A percentile compares a stretch with the other conserved stretches of the same genome.
phyloP scores from a whole-genome alignment of 2,329 filamentous ascomycete genomes.

The Trichoderma arundinaceum region DNA sequence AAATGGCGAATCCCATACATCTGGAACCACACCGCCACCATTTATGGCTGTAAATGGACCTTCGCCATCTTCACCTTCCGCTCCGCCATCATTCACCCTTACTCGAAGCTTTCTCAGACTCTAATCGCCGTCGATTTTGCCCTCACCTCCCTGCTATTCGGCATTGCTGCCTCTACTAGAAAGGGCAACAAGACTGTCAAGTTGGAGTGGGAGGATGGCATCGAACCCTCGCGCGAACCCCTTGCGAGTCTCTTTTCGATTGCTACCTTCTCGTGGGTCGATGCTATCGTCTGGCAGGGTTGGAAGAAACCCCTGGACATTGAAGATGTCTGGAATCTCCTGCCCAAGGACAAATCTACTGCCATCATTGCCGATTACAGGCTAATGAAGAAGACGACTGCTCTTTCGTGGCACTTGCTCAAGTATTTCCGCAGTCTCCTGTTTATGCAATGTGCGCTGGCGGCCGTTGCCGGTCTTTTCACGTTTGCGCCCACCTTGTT shows the following conservation, averaged over 20 bases:
- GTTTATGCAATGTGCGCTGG: conserved; percentile 79
- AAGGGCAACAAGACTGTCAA: conserved; percentile 91
- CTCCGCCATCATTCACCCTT: conserved; percentile 80
- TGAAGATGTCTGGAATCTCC: conserved; percentile 87
- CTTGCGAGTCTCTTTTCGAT: conserved; percentile 87
- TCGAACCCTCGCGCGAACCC: conserved; percentile 86
- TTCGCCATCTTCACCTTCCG: conserved; percentile 79
- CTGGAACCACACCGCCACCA: conserved; percentile 89
- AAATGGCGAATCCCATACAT: conserved; percentile 72
- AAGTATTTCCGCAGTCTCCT: conserved; percentile 82
- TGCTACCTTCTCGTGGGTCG: conserved; percentile 88
- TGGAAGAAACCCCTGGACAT: conserved; percentile 86
- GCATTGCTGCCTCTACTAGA: conserved; percentile 79
- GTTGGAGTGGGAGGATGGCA: conserved; percentile 84
- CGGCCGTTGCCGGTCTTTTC: conserved; percentile 77
- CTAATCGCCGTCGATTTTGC: conserved; percentile 76
- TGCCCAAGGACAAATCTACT: conserved; percentile 86
- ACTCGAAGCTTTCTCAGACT: conserved; percentile 64
- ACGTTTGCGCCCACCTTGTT: conserved; percentile 92
- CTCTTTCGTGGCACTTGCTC: conserved; percentile 78
- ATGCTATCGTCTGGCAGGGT: conserved; percentile 85
- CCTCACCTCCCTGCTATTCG: conserved; percentile 73
- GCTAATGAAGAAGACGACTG: conserved; percentile 79
- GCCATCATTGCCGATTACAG: conserved; percentile 81
- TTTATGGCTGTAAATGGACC: conserved; percentile 85